phyloP scores from a whole-genome alignment of 2,329 filamentous ascomycete genomes.

The Zarea fungicola region DNA sequence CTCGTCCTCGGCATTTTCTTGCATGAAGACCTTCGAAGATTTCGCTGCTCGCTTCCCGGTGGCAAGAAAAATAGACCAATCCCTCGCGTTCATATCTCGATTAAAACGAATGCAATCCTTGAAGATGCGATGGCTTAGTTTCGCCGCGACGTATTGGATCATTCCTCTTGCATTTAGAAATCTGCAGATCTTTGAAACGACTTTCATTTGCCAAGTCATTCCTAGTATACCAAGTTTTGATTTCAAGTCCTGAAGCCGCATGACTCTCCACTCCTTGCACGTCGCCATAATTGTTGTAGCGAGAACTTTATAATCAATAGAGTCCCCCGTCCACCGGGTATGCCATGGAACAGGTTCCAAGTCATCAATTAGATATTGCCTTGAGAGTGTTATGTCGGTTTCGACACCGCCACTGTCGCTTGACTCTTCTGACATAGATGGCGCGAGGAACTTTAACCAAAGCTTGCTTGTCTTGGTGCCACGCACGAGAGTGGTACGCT shows the following conservation, averaged over 20 bases:
- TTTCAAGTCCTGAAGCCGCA: conserved; percentile 54
- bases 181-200: conserved; percentile 52
- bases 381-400: conserved; percentile 34
- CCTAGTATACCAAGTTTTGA: conserved; percentile 51
- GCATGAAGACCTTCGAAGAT: not conserved
- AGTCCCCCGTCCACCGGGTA: conserved; percentile 50
- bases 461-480: conserved; percentile 59
- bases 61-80: conserved; percentile 51
- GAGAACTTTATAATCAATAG: conserved; percentile 54
- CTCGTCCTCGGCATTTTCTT: conserved; percentile 6
- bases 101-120: conserved; percentile 58
- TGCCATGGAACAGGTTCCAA: conserved; percentile 53
- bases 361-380: conserved; percentile 35
- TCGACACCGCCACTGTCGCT: conserved; percentile 21
- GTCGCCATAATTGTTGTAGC: conserved; percentile 54
- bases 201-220: conserved; percentile 56
- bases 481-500: conserved; percentile 52
- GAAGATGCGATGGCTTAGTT: conserved; percentile 48
- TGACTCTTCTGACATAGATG: conserved; percentile 33
- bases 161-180: conserved; percentile 52
- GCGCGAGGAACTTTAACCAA: conserved; percentile 54
- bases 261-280: conserved; percentile 52
- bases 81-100: conserved; percentile 49
- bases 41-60: conserved; percentile 35
- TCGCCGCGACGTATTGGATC: conserved; percentile 52